Evolutionary conservation across 495 filamentous ascomycete species (phyloP), one percentile per base, ranked within the genome.

Genomic region (Podospora anserina): DNA sequence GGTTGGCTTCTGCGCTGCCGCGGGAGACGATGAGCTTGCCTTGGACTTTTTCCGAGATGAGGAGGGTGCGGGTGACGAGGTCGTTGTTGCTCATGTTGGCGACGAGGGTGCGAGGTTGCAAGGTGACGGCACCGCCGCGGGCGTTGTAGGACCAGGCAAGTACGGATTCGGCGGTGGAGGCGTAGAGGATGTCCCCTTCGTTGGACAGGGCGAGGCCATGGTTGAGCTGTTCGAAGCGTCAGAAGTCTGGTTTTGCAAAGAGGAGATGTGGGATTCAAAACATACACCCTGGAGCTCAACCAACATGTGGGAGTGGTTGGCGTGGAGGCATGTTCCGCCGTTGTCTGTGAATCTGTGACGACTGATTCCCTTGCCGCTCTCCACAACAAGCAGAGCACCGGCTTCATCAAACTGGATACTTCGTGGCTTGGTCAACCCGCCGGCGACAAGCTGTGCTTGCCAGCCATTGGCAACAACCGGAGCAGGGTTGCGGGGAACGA

Each of bases 101-200:
- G 66, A 91, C 74, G 4, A 91, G 26, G 20, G 73, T 80, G 55
- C 69, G 76, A 18, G 81, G 81, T 7, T 69, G 77, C n/a, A 74
- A 73, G 62, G 76, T 77, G 67, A 82, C 82, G 44, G 76, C 73
- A 19, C 78, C 79, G 1, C 72, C 66, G 1, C 59, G 34, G 9
- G 86, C 72, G 73, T 89, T 81, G 72, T 91, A 91, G 53, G 77
- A 62, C 85, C 85, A 91, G 19, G 83, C 74, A 69, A 79, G 88
- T 54, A 86, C 89, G 20, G 81, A 74, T 32, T 84, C 78, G 4
- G 82, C 62, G 11, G 82, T 82, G 11, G 87, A 89, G 6, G 87
- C 88, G 73, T 88, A 91, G 66, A 91, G 77, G 5, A 84, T 89
- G 58, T 75, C 80, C 49, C 87, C 86, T 76, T 90, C 85, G 16